Evolutionary conservation across 495 filamentous ascomycete species (phyloP).

Genomic region (Lophium mytilinum): DNA sequence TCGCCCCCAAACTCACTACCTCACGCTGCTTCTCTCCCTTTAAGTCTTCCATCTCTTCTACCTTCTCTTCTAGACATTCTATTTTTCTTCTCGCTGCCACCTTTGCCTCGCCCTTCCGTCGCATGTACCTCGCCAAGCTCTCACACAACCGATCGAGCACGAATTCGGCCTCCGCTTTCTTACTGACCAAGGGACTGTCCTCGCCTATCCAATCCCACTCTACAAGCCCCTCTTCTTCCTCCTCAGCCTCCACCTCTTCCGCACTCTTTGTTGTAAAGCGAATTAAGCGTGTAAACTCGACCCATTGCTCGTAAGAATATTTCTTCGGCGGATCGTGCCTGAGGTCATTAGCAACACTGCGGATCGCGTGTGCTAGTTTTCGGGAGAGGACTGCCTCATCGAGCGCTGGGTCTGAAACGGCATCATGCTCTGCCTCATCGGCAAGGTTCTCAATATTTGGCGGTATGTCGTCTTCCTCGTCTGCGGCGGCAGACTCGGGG

Average conservation of each 20-base stretch:
- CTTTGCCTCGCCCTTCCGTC: constrained; percentile 17
- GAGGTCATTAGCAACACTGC: constrained; percentile 42
- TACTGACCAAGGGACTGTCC: constrained; percentile 51
- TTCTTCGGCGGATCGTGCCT: constrained; percentile 34
- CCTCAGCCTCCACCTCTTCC: constrained; percentile 25
- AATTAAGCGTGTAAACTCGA: constrained; percentile 52
- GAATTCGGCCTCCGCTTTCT: constrained; percentile 50
- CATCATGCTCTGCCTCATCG: constrained; percentile 1
- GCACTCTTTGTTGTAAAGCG: constrained; percentile 38
- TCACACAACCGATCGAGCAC: constrained; percentile 53
- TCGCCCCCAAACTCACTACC: too few relatives aligned
- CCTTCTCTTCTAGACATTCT: background rate
- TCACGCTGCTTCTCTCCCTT: too few relatives aligned
- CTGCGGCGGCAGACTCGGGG: background rate
- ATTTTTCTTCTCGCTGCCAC: background rate
- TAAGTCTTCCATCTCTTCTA: background rate
- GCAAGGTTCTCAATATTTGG: background rate
- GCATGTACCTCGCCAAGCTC: constrained; percentile 48
- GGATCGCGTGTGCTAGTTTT: constrained; percentile 48
- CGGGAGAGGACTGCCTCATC: constrained; percentile 39
- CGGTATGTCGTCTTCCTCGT: background rate
- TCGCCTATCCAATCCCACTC: constrained; percentile 62
- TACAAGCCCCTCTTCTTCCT: constrained; percentile 48
- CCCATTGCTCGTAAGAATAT: constrained; percentile 60
- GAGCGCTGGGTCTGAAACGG: background rate